Evolutionary conservation across 2,329 filamentous ascomycete species (phyloP).

Genomic region (Sporothrix humicola): DNA sequence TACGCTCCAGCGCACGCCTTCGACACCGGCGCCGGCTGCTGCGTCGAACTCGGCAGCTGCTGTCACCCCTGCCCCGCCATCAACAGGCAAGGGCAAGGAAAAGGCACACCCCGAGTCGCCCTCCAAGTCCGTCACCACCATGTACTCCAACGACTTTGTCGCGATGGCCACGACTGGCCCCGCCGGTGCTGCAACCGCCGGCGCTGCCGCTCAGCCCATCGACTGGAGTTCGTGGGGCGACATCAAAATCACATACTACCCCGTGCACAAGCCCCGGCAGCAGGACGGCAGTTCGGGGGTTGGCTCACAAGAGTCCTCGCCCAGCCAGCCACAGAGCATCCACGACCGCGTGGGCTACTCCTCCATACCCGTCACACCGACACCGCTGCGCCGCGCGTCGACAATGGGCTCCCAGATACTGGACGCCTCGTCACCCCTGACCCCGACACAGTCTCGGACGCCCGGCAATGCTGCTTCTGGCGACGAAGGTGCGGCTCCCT

Average conservation of each 20-base stretch:
- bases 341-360: conserved; percentile 41
- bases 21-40: conserved; percentile 39
- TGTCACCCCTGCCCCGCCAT: conserved; percentile 54
- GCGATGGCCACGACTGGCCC: conserved; percentile 65
- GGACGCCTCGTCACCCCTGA: conserved; percentile 53
- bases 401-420: conserved; percentile 54
- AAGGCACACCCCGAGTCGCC: conserved; percentile 54
- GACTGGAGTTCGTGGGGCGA: conserved; percentile 79
- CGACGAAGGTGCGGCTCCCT: conserved; percentile 47
- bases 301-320: conserved; percentile 32
- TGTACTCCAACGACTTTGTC: conserved; percentile 84
- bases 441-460: conserved; percentile 47
- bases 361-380: conserved; percentile 71
- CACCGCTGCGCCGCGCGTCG: conserved; percentile 72
- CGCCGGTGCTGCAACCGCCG: conserved; percentile 44
- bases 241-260: conserved; percentile 81
- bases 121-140: conserved; percentile 58
- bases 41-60: conserved; percentile 50
- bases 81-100: conserved; percentile 72
- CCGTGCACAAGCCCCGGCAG: conserved; percentile 46
- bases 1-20: conserved; percentile 24
- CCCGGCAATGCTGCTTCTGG: conserved; percentile 46
- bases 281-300: conserved; percentile 30
- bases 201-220: conserved; percentile 35
- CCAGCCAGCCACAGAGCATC: not conserved